Conservation (phyloP, 139 green algal genomes). For the Chlorella sorokiniana region DNA sequence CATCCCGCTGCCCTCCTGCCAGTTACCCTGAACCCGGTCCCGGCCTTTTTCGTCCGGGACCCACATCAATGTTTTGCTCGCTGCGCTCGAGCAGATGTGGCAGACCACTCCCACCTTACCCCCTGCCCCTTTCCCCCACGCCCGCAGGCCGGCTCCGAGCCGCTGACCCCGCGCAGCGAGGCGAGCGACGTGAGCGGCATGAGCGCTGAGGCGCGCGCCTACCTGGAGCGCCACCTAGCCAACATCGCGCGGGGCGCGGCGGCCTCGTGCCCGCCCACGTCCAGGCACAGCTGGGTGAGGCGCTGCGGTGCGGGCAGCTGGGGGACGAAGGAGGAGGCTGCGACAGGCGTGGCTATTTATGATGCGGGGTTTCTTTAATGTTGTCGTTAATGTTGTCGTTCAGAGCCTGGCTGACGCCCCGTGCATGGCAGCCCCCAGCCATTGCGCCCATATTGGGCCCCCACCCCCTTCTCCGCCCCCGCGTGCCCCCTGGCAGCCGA, state of each 20-base stretch:
- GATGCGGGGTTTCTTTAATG: no score
- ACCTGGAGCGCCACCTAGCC: slow-evolving; percentile 43
- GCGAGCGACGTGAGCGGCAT: slow-evolving; percentile 15
- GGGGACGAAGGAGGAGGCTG: neutral
- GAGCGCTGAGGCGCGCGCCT: slow-evolving; percentile 24
- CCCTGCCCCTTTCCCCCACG: neutral
- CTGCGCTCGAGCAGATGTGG: no score
- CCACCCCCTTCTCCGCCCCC: no score
- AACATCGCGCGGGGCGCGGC: slow-evolving; percentile 26
- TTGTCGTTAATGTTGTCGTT: no score
- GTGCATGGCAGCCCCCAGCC: no score
- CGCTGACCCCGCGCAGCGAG: slow-evolving; percentile 28
- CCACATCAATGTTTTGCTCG: no score
- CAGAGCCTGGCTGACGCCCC: no score
- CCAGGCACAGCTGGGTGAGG: slow-evolving; percentile 34
- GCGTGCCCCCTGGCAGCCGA: slow-evolving; percentile 6
- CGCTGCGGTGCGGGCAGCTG: neutral
- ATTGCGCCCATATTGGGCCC: no score
- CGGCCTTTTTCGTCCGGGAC: no score
- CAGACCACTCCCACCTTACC: neutral
- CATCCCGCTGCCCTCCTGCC: no score
- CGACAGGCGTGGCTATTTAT: no score
- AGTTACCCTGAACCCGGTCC: no score
- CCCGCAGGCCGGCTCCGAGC: neutral
- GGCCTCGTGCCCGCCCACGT: slow-evolving; percentile 41